Evolutionary conservation across 495 filamentous ascomycete species (phyloP).

Genomic region (Aspergillus ellipticus): DNA sequence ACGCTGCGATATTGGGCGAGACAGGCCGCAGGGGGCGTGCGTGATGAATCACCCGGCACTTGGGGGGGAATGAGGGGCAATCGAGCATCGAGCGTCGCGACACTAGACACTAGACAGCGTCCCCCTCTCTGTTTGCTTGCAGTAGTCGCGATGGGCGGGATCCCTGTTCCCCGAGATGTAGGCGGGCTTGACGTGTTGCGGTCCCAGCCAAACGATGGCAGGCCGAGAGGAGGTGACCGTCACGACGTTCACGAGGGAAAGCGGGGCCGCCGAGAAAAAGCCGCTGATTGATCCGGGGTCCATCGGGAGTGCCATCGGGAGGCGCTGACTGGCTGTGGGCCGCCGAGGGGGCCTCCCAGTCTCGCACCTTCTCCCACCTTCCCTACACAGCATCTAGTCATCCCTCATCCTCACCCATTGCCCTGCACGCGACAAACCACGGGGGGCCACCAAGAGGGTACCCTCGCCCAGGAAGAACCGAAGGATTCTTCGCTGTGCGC

Average conservation of each 20-base stretch:
- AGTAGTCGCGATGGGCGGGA: neutral
- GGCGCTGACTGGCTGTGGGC: conserved; percentile 9
- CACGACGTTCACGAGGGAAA: conserved; percentile 15
- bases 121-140: conserved; percentile 7
- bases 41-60: too few species aligned
- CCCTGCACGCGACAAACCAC: conserved; percentile 2
- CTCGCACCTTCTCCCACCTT: too few species aligned
- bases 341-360: neutral
- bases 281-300: conserved; percentile 1
- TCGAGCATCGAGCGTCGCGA: too few species aligned
- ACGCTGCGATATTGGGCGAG: neutral
- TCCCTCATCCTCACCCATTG: conserved; percentile 1
- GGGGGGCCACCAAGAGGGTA: neutral
- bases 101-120: neutral
- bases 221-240: conserved; percentile 1
- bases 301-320: neutral
- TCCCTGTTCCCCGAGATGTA: conserved; percentile 13
- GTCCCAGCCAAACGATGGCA: conserved; percentile 14
- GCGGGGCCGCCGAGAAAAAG: conserved; percentile 7
- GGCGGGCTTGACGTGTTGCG: conserved; percentile 20
- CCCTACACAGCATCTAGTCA: too few species aligned
- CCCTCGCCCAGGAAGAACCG: neutral
- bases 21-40: neutral
- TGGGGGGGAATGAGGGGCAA: neutral
- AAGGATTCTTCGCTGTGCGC: neutral